phyloP scores from a whole-genome alignment of 257 asterid species.

The Sherardia arvensis region DNA sequence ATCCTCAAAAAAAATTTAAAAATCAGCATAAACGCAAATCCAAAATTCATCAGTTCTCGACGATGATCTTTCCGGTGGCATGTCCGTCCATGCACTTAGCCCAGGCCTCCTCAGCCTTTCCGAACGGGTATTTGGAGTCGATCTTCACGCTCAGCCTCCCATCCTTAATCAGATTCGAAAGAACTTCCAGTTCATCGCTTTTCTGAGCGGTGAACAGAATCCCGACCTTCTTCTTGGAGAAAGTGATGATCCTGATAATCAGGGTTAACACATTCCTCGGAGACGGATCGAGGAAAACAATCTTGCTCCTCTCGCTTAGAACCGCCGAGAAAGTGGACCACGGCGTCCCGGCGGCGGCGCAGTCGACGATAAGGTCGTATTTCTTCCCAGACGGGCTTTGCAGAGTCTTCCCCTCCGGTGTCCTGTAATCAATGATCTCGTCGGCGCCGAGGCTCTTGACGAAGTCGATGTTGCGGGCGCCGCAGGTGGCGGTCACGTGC shows the following conservation, averaged over 20 bases:
- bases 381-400: slow-evolving; percentile 56
- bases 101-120: slow-evolving; percentile 61
- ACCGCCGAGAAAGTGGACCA: slow-evolving; percentile 55
- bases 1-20: background rate
- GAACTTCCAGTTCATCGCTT: slow-evolving; percentile 22
- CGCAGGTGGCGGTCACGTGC: slow-evolving; percentile 75
- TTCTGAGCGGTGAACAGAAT: slow-evolving; percentile 23
- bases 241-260: slow-evolving; percentile 29
- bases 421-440: slow-evolving; percentile 67
- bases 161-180: slow-evolving; percentile 46
- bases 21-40: background rate
- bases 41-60: slow-evolving; percentile 19
- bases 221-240: slow-evolving; percentile 37
- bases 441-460: slow-evolving; percentile 69
- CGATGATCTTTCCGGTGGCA: slow-evolving; percentile 61
- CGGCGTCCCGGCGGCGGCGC: slow-evolving; percentile 24
- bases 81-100: slow-evolving; percentile 44
- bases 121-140: slow-evolving; percentile 37
- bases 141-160: slow-evolving; percentile 51
- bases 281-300: slow-evolving; percentile 41
- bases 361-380: slow-evolving; percentile 55
- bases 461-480: slow-evolving; percentile 54
- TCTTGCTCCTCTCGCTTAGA: slow-evolving; percentile 22
- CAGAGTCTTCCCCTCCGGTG: slow-evolving; percentile 47
- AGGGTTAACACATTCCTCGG: slow-evolving; percentile 40